Percentiles rank a stretch among this genome's conserved stretches.
Conservation (phyloP, 805 yeast genomes). For the Sugiyamaella floridensis region DNA sequence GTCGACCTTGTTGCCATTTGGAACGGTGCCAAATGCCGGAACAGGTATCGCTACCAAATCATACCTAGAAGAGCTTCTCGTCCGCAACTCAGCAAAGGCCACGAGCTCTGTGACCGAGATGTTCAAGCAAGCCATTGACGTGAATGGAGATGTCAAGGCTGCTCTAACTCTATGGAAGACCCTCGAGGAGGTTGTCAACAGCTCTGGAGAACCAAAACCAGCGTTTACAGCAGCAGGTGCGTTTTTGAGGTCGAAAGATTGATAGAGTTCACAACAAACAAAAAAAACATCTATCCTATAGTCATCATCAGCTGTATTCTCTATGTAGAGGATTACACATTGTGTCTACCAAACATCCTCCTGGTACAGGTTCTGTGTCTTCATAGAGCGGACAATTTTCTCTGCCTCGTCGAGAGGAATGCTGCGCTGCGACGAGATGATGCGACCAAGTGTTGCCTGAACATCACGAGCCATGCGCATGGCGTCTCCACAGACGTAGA, state of each 20-base stretch:
- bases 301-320: background rate
- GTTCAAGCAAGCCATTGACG: slow-evolving; percentile 25
- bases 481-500: slow-evolving; percentile 98
- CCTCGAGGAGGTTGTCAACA: slow-evolving; percentile 20
- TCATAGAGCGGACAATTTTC: slow-evolving; percentile 69
- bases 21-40: slow-evolving; percentile 51
- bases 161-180: slow-evolving; percentile 28
- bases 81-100: slow-evolving; percentile 2
- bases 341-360: slow-evolving; percentile 87
- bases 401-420: slow-evolving; percentile 61
- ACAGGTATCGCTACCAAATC: slow-evolving; percentile 54
- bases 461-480: slow-evolving; percentile 93
- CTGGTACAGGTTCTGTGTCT: slow-evolving; percentile 82
- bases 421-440: slow-evolving; percentile 58
- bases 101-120: slow-evolving; percentile 15
- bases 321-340: background rate
- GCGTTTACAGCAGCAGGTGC: background rate
- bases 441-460: slow-evolving; percentile 55
- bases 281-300: too few relatives aligned
- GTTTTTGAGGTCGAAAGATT: background rate
- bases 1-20: slow-evolving; percentile 56
- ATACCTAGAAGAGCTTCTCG: slow-evolving; percentile 38
- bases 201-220: background rate
- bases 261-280: background rate
- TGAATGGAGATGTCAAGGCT: slow-evolving; percentile 19